Conservation (phyloP, 345 rosid genomes). For the Cardamine chenopodiifolia region DNA sequence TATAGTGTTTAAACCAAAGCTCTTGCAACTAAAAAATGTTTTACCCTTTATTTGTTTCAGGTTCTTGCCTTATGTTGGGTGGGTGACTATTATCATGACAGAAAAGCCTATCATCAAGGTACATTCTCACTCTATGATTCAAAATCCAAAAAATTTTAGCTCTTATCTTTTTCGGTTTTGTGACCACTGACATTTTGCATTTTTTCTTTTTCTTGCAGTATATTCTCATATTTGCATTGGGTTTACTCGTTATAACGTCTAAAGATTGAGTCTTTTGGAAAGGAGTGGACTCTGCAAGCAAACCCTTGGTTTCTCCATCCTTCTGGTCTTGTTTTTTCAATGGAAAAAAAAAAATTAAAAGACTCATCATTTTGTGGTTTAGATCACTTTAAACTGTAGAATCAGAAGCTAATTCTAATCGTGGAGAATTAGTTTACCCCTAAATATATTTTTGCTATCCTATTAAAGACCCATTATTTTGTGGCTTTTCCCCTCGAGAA, state of each 20-base stretch:
- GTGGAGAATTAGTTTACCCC: slow-evolving; percentile 9
- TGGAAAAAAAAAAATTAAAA: slow-evolving; percentile 3
- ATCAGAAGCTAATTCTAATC: slow-evolving; percentile 34
- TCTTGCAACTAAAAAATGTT: neutral
- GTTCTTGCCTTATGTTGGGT: slow-evolving; percentile 87
- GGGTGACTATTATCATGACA: slow-evolving; percentile 97
- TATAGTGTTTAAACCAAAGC: neutral
- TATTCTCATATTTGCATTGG: slow-evolving; percentile 81
- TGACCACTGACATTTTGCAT: neutral
- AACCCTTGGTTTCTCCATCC: slow-evolving; percentile 16
- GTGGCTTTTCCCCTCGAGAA: neutral
- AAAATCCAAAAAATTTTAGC: neutral
- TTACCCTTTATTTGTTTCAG: slow-evolving; percentile 44
- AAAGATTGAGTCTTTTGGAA: slow-evolving; percentile 58
- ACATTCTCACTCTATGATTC: neutral
- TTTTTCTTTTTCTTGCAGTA: slow-evolving; percentile 54
- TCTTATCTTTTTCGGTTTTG: neutral
- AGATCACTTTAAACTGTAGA: slow-evolving; percentile 30
- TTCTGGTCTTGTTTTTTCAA: slow-evolving; percentile 12
- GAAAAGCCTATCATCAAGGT: slow-evolving; percentile 94
- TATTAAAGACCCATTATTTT: neutral
- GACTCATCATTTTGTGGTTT: slow-evolving; percentile 36
- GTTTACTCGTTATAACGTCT: slow-evolving; percentile 85
- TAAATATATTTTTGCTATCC: neutral
- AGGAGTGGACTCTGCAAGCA: slow-evolving; percentile 23